These are phyloP conservation scores for Dactylonectria macrodidyma DNA, from an alignment of 2,329 filamentous ascomycete genomes.

Conservation along the genomic window DNA sequence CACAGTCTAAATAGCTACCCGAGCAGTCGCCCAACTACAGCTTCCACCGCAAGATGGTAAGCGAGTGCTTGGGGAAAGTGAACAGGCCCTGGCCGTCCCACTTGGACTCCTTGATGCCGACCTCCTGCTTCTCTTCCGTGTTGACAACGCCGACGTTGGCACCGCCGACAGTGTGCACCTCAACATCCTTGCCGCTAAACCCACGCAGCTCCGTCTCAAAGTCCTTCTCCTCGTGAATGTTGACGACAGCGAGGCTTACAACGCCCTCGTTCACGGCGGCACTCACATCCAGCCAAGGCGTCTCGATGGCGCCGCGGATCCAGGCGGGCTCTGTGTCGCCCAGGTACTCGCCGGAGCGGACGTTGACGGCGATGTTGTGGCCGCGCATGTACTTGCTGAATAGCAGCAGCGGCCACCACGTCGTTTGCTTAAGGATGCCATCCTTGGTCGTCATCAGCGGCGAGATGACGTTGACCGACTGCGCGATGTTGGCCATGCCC, in stretches of 20 bases:
- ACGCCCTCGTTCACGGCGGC: slow-evolving; percentile 72
- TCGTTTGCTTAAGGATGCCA: slow-evolving; percentile 79
- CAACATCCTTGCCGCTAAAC: slow-evolving; percentile 60
- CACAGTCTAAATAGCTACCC: neutral
- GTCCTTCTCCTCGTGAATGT: slow-evolving; percentile 74
- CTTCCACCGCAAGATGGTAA: slow-evolving; percentile 78
- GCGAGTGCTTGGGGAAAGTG: slow-evolving; percentile 78
- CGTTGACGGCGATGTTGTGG: slow-evolving; percentile 75
- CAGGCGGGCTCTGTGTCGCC: slow-evolving; percentile 77
- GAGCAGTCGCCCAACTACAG: slow-evolving; percentile 39
- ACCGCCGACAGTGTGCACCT: slow-evolving; percentile 72
- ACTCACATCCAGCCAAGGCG: slow-evolving; percentile 79
- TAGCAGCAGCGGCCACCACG: slow-evolving; percentile 81
- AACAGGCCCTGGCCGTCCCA: slow-evolving; percentile 77
- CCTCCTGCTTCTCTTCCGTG: slow-evolving; percentile 73
- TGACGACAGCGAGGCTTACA: slow-evolving; percentile 80
- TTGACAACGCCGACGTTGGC: slow-evolving; percentile 70
- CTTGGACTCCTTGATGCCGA: slow-evolving; percentile 59
- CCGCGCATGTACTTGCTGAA: slow-evolving; percentile 76
- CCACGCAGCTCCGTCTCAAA: slow-evolving; percentile 71
- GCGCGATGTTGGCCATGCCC: slow-evolving; percentile 85
- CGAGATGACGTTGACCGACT: slow-evolving; percentile 83
- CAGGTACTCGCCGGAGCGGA: slow-evolving; percentile 74
- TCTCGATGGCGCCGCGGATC: slow-evolving; percentile 76
- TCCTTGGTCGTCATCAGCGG: slow-evolving; percentile 79